A percentile compares a stretch with the other conserved stretches of the same genome.
These are phyloP conservation scores for Rhizopogon sp. DNA, from an alignment of 768 basidiomycete genomes.

Conservation along the genomic window DNA sequence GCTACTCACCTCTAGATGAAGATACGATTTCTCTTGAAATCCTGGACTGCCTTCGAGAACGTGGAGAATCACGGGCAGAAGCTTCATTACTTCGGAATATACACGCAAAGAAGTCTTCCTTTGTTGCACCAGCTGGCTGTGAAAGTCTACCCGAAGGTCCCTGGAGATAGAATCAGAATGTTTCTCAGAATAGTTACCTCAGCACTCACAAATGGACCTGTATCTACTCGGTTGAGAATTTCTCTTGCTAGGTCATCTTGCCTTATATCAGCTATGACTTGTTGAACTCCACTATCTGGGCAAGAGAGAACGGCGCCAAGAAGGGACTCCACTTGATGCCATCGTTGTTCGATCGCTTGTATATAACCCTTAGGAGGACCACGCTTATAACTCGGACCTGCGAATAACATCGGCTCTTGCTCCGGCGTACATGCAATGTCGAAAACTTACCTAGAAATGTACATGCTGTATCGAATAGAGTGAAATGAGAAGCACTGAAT, in stretches of 20 bases:
- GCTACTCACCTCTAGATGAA: constrained; percentile 47
- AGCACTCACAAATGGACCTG: constrained; percentile 63
- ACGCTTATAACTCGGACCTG: constrained; percentile 76
- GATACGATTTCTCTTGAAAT: constrained; percentile 79
- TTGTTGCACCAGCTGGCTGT: constrained; percentile 58
- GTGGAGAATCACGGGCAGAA: constrained; percentile 46
- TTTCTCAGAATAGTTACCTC: not conserved
- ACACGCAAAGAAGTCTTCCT: constrained; percentile 76
- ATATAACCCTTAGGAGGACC: constrained; percentile 91
- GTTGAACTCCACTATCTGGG: constrained; percentile 58
- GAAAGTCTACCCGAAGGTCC: constrained; percentile 63
- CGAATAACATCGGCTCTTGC: constrained; percentile 1
- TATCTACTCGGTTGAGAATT: constrained; percentile 71
- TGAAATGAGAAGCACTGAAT: not conserved
- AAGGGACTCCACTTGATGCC: constrained; percentile 91
- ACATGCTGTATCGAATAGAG: constrained; percentile 41
- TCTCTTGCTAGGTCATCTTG: constrained; percentile 75
- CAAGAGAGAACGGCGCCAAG: constrained; percentile 78
- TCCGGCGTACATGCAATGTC: not conserved
- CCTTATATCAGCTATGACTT: constrained; percentile 55
- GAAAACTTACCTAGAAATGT: constrained; percentile 52
- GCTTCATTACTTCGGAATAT: constrained; percentile 57
- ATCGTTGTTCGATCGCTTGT: constrained; percentile 85
- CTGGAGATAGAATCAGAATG: constrained; percentile 30
- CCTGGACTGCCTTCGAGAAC: constrained; percentile 68